Conservation (phyloP, 139 green algal genomes). For the Tetradesmus lagerheimii region DNA sequence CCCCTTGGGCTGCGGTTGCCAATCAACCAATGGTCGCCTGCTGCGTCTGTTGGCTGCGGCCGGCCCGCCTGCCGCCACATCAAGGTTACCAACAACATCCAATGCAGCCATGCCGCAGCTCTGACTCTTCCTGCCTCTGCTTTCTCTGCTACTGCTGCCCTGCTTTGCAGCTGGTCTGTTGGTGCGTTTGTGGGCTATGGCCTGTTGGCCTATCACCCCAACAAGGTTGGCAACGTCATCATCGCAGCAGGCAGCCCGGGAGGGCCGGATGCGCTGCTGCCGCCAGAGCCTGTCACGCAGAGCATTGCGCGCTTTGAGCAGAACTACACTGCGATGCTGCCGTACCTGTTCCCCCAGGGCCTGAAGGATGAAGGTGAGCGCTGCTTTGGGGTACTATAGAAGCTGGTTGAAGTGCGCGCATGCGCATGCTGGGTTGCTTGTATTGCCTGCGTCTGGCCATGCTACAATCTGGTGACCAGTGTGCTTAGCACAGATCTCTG, state of each 20-base stretch:
- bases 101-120: too few species aligned
- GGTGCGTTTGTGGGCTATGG: constrained; percentile 5
- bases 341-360: neutral
- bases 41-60: neutral
- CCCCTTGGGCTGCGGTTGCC: too few species aligned
- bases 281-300: neutral
- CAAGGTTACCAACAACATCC: constrained; percentile 21
- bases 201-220: neutral
- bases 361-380: constrained; percentile 4
- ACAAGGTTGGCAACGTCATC: constrained; percentile 33
- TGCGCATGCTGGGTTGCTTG: neutral
- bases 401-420: too few species aligned
- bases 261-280: neutral
- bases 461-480: too few species aligned
- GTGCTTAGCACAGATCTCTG: too few species aligned
- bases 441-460: neutral
- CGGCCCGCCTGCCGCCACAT: neutral
- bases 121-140: neutral
- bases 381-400: neutral
- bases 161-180: constrained; percentile 18
- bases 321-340: constrained; percentile 31
- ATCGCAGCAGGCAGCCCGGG: constrained; percentile 17
- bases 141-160: neutral
- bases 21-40: constrained; percentile 5
- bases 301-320: neutral